These are phyloP conservation scores for Paxillus involutus DNA, from an alignment of 768 basidiomycete species.

Conservation along the genomic window DNA sequence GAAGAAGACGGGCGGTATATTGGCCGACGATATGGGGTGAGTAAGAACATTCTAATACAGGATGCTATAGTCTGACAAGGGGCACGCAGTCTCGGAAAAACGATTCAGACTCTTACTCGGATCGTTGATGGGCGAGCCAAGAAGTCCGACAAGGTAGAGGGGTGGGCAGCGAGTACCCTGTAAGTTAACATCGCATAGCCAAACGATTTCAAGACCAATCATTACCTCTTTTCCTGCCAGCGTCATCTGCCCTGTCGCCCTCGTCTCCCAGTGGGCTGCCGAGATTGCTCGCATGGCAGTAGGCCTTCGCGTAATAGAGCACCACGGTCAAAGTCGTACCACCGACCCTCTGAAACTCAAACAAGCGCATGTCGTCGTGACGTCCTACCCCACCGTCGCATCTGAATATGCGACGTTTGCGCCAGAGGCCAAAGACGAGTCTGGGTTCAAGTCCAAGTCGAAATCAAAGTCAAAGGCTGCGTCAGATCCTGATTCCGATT, in stretches of 20 bases:
- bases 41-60: conserved; percentile 5
- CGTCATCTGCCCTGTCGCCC: conserved; percentile 83
- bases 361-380: conserved; percentile 73
- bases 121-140: conserved; percentile 81
- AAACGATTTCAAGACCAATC: not conserved
- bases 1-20: conserved; percentile 81
- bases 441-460: conserved; percentile 37
- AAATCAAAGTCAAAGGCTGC: conserved; percentile 36
- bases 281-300: conserved; percentile 77
- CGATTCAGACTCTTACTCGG: conserved; percentile 85
- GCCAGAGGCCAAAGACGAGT: conserved; percentile 54
- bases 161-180: conserved; percentile 74
- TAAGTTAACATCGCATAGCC: conserved; percentile 33
- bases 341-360: conserved; percentile 57
- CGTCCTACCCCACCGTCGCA: conserved; percentile 82
- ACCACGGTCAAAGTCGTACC: conserved; percentile 78
- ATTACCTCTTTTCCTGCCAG: conserved; percentile 38
- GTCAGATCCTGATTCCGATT: conserved; percentile 33
- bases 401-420: conserved; percentile 68
- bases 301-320: conserved; percentile 68
- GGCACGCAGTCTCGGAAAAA: conserved; percentile 72
- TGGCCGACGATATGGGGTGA: conserved; percentile 91
- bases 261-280: conserved; percentile 88
- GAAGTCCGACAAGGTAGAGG: conserved; percentile 67
- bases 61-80: conserved; percentile 5